Evolutionary conservation across 2,329 filamentous ascomycete genomes (phyloP).

Genomic region (Didymosphaeria variabile): DNA sequence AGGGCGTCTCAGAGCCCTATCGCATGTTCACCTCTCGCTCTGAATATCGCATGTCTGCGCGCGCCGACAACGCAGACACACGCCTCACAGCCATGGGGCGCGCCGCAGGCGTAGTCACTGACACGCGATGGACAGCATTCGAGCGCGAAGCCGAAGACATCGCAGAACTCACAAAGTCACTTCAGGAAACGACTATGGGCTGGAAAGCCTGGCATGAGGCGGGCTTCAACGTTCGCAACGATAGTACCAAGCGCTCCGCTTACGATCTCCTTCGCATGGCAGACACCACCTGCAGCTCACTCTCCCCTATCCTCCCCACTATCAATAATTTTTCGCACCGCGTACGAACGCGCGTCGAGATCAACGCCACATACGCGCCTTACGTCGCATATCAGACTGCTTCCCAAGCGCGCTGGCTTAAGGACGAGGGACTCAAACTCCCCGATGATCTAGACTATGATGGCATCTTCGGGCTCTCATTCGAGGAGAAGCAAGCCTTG

Average conservation of each 20-base stretch:
- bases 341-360: conserved; percentile 74
- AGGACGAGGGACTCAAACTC: conserved; percentile 78
- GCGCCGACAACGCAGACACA: conserved; percentile 92
- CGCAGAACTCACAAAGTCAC: conserved; percentile 67
- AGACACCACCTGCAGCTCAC: conserved; percentile 62
- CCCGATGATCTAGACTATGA: conserved; percentile 81
- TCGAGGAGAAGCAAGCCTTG: conserved; percentile 79
- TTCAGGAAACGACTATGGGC: conserved; percentile 67
- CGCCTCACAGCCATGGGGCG: conserved; percentile 83
- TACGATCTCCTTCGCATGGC: conserved; percentile 79
- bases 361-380: conserved; percentile 87
- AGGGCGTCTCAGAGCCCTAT: conserved; percentile 96
- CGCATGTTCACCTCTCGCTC: conserved; percentile 97
- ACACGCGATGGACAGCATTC: conserved; percentile 79
- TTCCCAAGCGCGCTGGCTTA: conserved; percentile 71
- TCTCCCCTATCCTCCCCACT: conserved; percentile 67
- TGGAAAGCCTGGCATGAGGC: conserved; percentile 72
- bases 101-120: conserved; percentile 78
- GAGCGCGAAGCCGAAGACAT: conserved; percentile 72
- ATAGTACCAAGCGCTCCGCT: conserved; percentile 73
- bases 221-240: conserved; percentile 74
- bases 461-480: conserved; percentile 75
- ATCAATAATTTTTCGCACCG: conserved; percentile 63
- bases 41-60: conserved; percentile 92
- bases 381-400: conserved; percentile 79